These are phyloP conservation scores for Clohesyomyces aquaticus DNA, from an alignment of 495 filamentous ascomycete genomes.

Conservation along the genomic window DNA sequence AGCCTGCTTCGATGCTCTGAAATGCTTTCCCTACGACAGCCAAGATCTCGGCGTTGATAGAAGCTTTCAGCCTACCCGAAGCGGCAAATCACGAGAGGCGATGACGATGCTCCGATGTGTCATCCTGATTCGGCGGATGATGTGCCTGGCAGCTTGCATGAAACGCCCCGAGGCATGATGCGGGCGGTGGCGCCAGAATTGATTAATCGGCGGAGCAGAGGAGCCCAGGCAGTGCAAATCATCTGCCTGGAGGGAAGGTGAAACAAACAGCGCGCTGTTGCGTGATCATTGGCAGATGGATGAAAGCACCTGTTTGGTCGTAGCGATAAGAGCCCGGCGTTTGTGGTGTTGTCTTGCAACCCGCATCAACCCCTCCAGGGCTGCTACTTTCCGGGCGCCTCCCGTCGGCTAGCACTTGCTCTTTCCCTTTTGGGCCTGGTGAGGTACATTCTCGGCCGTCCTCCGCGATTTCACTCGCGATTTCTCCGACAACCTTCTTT, in stretches of 20 bases:
- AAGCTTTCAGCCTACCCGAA: background rate
- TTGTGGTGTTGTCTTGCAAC: background rate
- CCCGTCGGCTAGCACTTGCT: background rate
- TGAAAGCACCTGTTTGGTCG: conserved; percentile 4
- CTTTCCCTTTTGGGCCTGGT: conserved; percentile 1
- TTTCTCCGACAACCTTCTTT: conserved; percentile 34
- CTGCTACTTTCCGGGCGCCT: background rate
- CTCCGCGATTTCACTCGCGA: background rate
- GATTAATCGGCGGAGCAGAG: conserved; percentile 9
- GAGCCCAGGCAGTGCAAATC: conserved; percentile 6
- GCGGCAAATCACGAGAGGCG: conserved; percentile 10
- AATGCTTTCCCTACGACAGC: conserved; percentile 1
- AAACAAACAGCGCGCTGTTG: background rate
- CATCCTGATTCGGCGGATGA: conserved; percentile 18
- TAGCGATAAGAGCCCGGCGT: conserved; percentile 3
- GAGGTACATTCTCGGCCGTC: background rate
- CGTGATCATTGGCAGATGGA: background rate
- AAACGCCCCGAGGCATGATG: conserved; percentile 6
- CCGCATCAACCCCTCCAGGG: background rate
- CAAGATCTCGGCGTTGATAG: background rate
- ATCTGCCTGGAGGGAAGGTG: conserved; percentile 13
- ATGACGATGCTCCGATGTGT: background rate
- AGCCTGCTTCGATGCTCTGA: background rate
- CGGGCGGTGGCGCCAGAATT: conserved; percentile 20
- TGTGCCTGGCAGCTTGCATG: conserved; percentile 2